phyloP scores from a whole-genome alignment of 192 early-diverging fungal species.

The Podila horticola region DNA sequence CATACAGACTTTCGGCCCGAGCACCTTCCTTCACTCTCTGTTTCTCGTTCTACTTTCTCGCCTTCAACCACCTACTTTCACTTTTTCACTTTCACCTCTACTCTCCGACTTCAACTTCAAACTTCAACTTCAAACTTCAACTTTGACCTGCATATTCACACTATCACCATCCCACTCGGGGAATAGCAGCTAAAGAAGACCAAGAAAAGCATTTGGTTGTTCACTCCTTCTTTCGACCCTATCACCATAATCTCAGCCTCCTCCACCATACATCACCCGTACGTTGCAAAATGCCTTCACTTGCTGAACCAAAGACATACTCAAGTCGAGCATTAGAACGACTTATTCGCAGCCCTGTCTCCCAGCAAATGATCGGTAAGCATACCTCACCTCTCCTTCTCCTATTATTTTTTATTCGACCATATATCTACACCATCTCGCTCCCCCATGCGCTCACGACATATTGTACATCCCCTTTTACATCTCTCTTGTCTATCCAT shows the following conservation, averaged over 20 bases:
- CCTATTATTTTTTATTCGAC: background rate
- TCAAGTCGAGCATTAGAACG: constrained; percentile 38
- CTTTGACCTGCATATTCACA: background rate
- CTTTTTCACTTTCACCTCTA: background rate
- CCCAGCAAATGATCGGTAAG: constrained; percentile 50
- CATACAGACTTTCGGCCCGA: too few species aligned
- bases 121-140: background rate
- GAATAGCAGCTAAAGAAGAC: too few species aligned
- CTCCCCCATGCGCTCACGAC: background rate
- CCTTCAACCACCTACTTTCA: background rate
- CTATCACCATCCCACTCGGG: background rate
- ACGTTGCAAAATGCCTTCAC: constrained; percentile 36
- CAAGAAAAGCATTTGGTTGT: background rate
- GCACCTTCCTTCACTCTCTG: too few species aligned
- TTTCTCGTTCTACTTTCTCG: background rate
- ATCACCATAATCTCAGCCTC: background rate
- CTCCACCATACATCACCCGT: constrained; percentile 11
- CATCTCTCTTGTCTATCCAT: too few species aligned
- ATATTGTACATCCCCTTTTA: too few species aligned
- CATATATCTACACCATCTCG: background rate
- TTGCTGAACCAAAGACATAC: constrained; percentile 38
- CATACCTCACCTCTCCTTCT: background rate
- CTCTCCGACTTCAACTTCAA: background rate
- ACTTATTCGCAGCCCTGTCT: constrained; percentile 44
- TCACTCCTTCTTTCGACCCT: background rate